These are phyloP conservation scores for Boeremia exigua DNA, from an alignment of 2,329 filamentous ascomycete genomes.

Conservation along the genomic window DNA sequence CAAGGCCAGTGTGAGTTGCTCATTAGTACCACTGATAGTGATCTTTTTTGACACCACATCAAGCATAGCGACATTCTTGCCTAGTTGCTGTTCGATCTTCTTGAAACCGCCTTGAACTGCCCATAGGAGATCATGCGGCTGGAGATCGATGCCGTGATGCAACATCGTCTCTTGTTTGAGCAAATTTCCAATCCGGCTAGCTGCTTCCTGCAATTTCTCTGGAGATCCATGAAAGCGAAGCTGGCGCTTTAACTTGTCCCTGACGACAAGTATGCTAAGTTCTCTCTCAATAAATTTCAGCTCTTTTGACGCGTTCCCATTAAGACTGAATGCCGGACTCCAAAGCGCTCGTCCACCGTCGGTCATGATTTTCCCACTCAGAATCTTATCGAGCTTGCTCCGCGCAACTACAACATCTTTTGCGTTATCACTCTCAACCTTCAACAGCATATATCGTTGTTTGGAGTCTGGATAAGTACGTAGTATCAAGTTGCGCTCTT, in stretches of 20 bases:
- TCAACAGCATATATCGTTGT: slow-evolving; percentile 44
- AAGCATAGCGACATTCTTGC: slow-evolving; percentile 8
- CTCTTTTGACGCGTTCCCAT: slow-evolving; percentile 24
- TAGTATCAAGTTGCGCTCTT: slow-evolving; percentile 34
- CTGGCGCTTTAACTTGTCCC: slow-evolving; percentile 28
- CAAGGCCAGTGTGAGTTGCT: slow-evolving; percentile 13
- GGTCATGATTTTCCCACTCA: slow-evolving; percentile 42
- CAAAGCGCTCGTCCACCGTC: slow-evolving; percentile 38
- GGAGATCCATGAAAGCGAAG: slow-evolving; percentile 25
- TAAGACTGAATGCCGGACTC: slow-evolving; percentile 31
- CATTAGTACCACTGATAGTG: slow-evolving; percentile 9
- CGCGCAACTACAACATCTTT: slow-evolving; percentile 44
- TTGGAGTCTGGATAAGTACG: slow-evolving; percentile 30
- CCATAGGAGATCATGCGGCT: slow-evolving; percentile 10
- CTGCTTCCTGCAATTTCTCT: slow-evolving; percentile 24
- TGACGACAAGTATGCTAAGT: slow-evolving; percentile 24
- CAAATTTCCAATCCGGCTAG: slow-evolving; percentile 16
- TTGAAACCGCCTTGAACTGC: slow-evolving; percentile 16
- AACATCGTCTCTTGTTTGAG: slow-evolving; percentile 2
- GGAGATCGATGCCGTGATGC: slow-evolving; percentile 10
- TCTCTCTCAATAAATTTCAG: slow-evolving; percentile 28
- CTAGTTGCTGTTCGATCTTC: slow-evolving; percentile 10
- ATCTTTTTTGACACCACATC: slow-evolving; percentile 12
- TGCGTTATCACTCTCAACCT: slow-evolving; percentile 47
- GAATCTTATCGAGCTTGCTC: slow-evolving; percentile 38